Evolutionary conservation across 768 basidiomycete species (phyloP), one percentile per base, ranked within the genome.

Genomic region (Astraeus odoratus): DNA sequence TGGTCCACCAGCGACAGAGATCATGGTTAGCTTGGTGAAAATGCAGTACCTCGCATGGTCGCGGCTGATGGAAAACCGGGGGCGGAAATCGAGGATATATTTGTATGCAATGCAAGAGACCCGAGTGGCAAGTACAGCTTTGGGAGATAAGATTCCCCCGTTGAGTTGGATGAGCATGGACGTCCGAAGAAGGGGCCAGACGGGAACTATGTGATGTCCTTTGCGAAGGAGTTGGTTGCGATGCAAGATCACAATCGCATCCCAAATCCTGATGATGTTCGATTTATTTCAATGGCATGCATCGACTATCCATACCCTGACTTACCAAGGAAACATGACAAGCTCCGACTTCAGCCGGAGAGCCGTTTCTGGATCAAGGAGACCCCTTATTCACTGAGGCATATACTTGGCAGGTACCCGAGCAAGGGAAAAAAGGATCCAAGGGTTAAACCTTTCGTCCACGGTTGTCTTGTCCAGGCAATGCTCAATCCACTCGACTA

Each of bases 311-410:
- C 72, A 75, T 56, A 61, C 67, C 27, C 66, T 77, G 35, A 60
- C 57, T 1, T 25, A 36, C 27, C 48, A 73, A 43, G n/a, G n/a
- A n/a, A n/a, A n/a, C n/a, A n/a, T n/a, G n/a, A n/a, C n/a, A n/a
- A n/a, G n/a, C n/a, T n/a, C n/a, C n/a, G n/a, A n/a, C 70, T 39
- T 8, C 37, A 23, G 8, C 55, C 49, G 3, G 53, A 55, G 9
- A 74, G 77, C 42, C 50, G 51, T 33, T 79, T 81, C 57, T 81
- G 76, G 77, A 55, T 79, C 58, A 80, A 81, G 54, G 74, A 67
- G 5, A 64, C 79, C 48, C 69, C 72, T 1, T 81, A 81, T 63
- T 79, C 77, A 7, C 71, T 80, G 36, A 24, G 52, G 15, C 68
- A 78, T 56, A 75, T 80, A 65, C 37, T 25, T n/a, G 37, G 22